Evolutionary conservation across 2,329 filamentous ascomycete genomes (phyloP), one percentile per base, ranked within the genome.

Genomic region (Sporothrix humicola): DNA sequence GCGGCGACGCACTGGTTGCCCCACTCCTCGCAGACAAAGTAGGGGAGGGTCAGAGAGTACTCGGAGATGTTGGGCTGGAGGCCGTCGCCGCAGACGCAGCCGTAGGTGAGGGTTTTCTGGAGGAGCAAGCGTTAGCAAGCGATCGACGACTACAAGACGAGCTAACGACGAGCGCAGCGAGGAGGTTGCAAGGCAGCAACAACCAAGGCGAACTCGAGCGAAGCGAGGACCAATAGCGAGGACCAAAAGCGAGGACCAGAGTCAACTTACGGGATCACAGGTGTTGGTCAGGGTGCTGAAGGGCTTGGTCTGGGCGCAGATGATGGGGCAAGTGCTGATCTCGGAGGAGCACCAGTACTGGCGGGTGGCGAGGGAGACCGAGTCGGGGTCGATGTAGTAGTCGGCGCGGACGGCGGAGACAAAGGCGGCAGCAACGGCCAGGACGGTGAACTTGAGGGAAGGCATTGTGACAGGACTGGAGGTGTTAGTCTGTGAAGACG

Each of bases 11-110:
- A 94, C 82, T 93, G 88, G 80, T 84, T 89, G 78, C 89, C 91
- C 86, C 87, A 93, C 82, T 92, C 86, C 65, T 86, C 86, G 87
- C 93, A 96, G 78, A 90, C 86, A 83, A 90, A 93, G 87, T 89
- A 95, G 48, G 93, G 93, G 37, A 96, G 85, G 1, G 93, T 95
- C 77, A 93, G 86, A 23, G 90, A 91, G 87, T 92, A 96, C 82
- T 95, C 87, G 79, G 91, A 89, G 68, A 93, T 83, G 82, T 95
- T 94, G 77, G 93, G 93, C 71, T 87, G 83, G 75, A 86, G 80
- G 80, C 88, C 87, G 79, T 92, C 86, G 76, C 86, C 85, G 84
- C 93, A 96, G 77, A 93, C 84, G 81, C 93, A 96, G 76, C 86
- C 85, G 82, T 91, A 95, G n/a, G 83, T 86, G 69, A 95, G 86